Evolutionary conservation across 2,329 filamentous ascomycete genomes (phyloP).

Genomic region (Macroventuria anomochaeta): DNA sequence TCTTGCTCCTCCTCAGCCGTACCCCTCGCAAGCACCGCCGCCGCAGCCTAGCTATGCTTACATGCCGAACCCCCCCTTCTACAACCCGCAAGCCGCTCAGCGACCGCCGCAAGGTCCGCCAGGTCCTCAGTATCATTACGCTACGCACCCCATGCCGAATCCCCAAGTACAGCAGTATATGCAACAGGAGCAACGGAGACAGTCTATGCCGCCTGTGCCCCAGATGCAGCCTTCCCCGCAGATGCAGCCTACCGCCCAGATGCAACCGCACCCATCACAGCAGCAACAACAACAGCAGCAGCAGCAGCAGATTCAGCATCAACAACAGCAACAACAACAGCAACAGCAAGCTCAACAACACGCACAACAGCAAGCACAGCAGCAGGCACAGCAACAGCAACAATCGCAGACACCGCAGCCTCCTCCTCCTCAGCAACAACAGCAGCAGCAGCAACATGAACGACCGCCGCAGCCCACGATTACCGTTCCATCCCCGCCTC

Average conservation of each 20-base stretch:
- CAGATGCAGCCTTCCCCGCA: slow-evolving; percentile 64
- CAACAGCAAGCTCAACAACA: slow-evolving; percentile 68
- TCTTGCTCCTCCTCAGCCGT: slow-evolving; percentile 69
- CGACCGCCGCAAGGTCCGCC: slow-evolving; percentile 47
- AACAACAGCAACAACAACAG: slow-evolving; percentile 25
- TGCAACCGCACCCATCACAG: slow-evolving; percentile 66
- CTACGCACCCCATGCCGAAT: slow-evolving; percentile 51
- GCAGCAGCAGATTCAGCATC: slow-evolving; percentile 60
- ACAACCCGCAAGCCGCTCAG: slow-evolving; percentile 68
- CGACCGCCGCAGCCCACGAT: slow-evolving; percentile 55
- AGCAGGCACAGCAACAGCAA: slow-evolving; percentile 70
- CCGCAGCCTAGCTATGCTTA: slow-evolving; percentile 76
- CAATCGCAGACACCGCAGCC: slow-evolving; percentile 77
- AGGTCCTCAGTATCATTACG: slow-evolving; percentile 54
- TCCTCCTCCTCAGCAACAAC: no score
- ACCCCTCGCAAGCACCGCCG: slow-evolving; percentile 67
- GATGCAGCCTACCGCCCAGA: slow-evolving; percentile 37
- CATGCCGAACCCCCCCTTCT: slow-evolving; percentile 85
- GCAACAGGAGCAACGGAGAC: slow-evolving; percentile 76
- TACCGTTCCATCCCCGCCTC: slow-evolving; percentile 55
- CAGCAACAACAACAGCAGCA: slow-evolving; percentile 62
- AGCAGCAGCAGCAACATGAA: slow-evolving; percentile 70
- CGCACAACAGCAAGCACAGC: slow-evolving; percentile 70
- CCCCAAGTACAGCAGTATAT: slow-evolving; percentile 70
- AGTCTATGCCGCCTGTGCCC: slow-evolving; percentile 75